Conservation (phyloP, 805 yeast genomes). For the Saturnispora besseyi region DNA sequence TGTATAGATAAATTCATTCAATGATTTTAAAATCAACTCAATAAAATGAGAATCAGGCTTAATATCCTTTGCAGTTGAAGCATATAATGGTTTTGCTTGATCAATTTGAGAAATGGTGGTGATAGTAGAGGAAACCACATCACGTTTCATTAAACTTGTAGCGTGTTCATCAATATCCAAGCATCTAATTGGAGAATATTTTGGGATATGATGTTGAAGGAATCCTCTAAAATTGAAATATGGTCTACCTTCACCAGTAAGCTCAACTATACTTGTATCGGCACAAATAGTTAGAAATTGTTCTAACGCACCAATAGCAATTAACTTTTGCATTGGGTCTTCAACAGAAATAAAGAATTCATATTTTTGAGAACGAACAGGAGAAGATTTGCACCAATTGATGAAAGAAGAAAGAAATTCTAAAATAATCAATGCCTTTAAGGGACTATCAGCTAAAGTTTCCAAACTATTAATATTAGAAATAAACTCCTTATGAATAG, state of each 20-base stretch:
- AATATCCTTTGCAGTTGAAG: slow-evolving; percentile 16
- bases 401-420: slow-evolving; percentile 51
- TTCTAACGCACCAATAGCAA: slow-evolving; percentile 63
- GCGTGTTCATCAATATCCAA: slow-evolving; percentile 40
- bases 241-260: slow-evolving; percentile 14
- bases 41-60: slow-evolving; percentile 22
- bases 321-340: slow-evolving; percentile 47
- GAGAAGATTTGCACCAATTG: slow-evolving; percentile 54
- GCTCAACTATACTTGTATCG: slow-evolving; percentile 34
- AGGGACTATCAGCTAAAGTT: slow-evolving; percentile 37
- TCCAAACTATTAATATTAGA: slow-evolving; percentile 32
- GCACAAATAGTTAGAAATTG: slow-evolving; percentile 54
- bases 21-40: slow-evolving; percentile 31
- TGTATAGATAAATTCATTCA: slow-evolving; percentile 43
- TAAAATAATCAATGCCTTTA: slow-evolving; percentile 39
- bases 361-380: slow-evolving; percentile 33
- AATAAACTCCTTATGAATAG: slow-evolving; percentile 30
- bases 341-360: slow-evolving; percentile 43
- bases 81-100: slow-evolving; percentile 22
- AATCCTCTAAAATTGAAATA: slow-evolving; percentile 60
- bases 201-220: slow-evolving; percentile 59
- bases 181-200: slow-evolving; percentile 42
- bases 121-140: slow-evolving; percentile 11
- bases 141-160: slow-evolving; percentile 28
- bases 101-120: slow-evolving; percentile 25